phyloP scores from a whole-genome alignment of 345 rosid genomes.

The Gossypium sturtianum region DNA sequence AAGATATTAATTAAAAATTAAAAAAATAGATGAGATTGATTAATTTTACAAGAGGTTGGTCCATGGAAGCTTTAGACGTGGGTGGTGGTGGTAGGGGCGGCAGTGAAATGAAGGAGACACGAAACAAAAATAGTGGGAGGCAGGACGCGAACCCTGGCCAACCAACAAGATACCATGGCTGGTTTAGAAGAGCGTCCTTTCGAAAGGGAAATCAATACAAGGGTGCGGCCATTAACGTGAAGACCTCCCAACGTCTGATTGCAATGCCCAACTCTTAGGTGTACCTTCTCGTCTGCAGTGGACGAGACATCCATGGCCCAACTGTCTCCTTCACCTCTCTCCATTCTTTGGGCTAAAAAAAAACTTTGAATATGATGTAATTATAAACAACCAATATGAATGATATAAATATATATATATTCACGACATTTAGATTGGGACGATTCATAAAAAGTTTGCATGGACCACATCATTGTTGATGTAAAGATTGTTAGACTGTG shows the following conservation, averaged over 20 bases:
- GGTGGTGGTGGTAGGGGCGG: no score
- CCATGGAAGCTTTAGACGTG: no score
- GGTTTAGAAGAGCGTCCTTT: conserved; percentile 9
- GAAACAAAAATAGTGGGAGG: conserved; percentile 29
- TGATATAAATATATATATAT: no score
- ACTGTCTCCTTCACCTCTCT: conserved; percentile 5
- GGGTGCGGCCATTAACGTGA: neutral
- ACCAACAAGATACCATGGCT: conserved; percentile 27
- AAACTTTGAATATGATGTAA: neutral
- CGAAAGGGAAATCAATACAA: neutral
- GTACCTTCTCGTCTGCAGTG: conserved; percentile 11
- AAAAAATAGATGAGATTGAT: no score
- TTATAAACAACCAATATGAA: no score
- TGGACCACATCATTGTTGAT: no score
- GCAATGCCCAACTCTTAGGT: neutral
- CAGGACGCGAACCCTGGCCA: conserved; percentile 23
- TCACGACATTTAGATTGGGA: no score
- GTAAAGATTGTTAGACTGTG: no score
- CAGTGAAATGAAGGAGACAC: neutral
- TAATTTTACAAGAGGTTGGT: no score
- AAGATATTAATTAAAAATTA: no score
- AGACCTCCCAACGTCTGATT: neutral
- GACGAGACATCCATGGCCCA: conserved; percentile 34
- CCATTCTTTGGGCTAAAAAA: no score
- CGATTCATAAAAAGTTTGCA: no score